Base-by-base conservation (phyloP, 2,329 filamentous ascomycete genomes). In the Cladophialophora yegresii region DNA sequence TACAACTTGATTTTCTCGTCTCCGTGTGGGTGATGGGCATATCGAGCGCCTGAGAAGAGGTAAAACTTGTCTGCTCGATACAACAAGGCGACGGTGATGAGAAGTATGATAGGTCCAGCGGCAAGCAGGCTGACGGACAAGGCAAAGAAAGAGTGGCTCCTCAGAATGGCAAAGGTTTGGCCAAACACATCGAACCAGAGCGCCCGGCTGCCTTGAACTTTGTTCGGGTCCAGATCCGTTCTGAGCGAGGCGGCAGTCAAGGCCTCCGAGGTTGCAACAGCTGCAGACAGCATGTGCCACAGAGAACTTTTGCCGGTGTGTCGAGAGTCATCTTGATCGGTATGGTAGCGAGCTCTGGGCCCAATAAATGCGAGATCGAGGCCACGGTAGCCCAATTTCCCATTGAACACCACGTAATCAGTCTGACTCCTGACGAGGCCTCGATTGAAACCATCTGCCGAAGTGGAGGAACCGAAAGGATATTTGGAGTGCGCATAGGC, bases 121-220 rank as follows among this genome's bases (percentile, higher is more conserved):
- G 96, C 88, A 22, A 98, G 85, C 12, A 98, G 78, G 0, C 90
- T 90, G 30, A 98, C 84, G 4, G 92, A 93, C 78, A 95, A 87
- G 3, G 92, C 92, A 77, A 98, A 98, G 63, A 98, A 83, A 7
- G 91, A 92, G 67, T 90, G 86, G 45, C 97, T 82, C 54, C 85
- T 84, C 73, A 97, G 90, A 1, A 96, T 82, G 16, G 89, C 90
- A 75, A 97, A 92, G 1, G 82, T 82, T 61, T 83, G 84, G 50
- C 93, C 95, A 69, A 96, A 93, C 7, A 98, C 78, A 73, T 98
- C 95, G 73, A 98, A 98, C 92, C 93, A 99, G 13, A 98, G 92
- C 81, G 82, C 53, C 84, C 79, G 63, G 86, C 87, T 0, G 2
- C 67, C 67, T 20, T 66, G 69, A 9, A 62, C 62, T 26, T 67